These are phyloP conservation scores for Globisporangium cystogenes DNA, from an alignment of 352 stramenopile genomes.

Conservation along the genomic window DNA sequence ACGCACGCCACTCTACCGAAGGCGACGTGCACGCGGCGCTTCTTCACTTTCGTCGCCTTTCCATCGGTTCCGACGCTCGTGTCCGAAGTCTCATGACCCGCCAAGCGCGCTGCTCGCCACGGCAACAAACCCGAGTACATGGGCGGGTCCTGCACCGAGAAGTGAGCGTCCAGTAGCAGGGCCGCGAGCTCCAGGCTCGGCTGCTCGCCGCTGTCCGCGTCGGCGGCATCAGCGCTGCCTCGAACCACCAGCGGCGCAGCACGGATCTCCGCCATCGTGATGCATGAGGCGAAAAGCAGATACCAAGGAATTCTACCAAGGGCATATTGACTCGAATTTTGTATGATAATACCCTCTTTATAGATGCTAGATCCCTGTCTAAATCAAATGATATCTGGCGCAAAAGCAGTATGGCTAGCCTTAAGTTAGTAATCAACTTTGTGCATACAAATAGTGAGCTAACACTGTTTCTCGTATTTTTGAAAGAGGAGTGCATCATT, in stretches of 20 bases:
- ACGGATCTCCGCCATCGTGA: too few species aligned
- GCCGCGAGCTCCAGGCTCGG: constrained; percentile 17
- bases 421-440: too few species aligned
- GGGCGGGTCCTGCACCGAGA: constrained; percentile 32
- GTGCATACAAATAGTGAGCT: background rate
- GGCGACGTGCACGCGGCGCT: constrained; percentile 28
- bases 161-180: constrained; percentile 23
- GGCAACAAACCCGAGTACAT: constrained; percentile 28
- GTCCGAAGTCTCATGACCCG: background rate
- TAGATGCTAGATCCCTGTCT: too few species aligned
- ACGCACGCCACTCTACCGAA: constrained; percentile 45
- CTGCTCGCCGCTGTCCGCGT: background rate
- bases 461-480: background rate
- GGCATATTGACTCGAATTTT: too few species aligned
- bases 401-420: too few species aligned
- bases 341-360: too few species aligned
- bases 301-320: too few species aligned
- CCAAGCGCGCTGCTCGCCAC: constrained; percentile 12
- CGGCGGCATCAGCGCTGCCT: constrained; percentile 2
- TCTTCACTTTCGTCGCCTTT: constrained; percentile 19
- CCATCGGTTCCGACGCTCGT: background rate
- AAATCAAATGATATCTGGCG: too few species aligned
- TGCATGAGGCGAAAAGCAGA: too few species aligned
- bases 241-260: constrained; percentile 36
- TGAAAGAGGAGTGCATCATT: too few species aligned